Conservation (phyloP, 2,329 filamentous ascomycete genomes). For the Tolypocladium tropicale region DNA sequence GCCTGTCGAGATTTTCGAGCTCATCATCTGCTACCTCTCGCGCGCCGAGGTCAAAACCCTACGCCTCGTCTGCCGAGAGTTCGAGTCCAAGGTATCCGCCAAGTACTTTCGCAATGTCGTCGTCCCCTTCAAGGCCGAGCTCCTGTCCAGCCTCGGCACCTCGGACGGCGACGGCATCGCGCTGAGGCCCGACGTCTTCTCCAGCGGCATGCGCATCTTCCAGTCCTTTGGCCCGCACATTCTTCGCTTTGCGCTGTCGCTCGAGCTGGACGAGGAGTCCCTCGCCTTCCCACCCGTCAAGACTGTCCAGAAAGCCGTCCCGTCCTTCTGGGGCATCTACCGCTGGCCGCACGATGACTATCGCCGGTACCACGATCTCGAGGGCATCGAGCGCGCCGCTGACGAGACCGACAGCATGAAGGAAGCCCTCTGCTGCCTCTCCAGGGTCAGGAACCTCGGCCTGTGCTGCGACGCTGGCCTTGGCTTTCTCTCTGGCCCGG, state of each 20-base stretch:
- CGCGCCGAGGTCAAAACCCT: slow-evolving; percentile 49
- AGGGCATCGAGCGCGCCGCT: slow-evolving; percentile 50
- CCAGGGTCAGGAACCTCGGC: slow-evolving; percentile 49
- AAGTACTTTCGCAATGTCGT: slow-evolving; percentile 53
- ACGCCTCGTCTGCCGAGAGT: slow-evolving; percentile 50
- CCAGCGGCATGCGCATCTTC: slow-evolving; percentile 50
- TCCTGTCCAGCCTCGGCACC: slow-evolving; percentile 34
- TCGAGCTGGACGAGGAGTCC: slow-evolving; percentile 51
- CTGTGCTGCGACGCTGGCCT: slow-evolving; percentile 58
- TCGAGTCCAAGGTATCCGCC: slow-evolving; percentile 44
- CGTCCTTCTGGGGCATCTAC: slow-evolving; percentile 54
- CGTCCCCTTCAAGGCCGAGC: slow-evolving; percentile 53
- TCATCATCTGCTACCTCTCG: slow-evolving; percentile 44
- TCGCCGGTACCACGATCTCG: slow-evolving; percentile 47
- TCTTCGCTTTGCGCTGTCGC: slow-evolving; percentile 53
- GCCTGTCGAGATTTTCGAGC: slow-evolving; percentile 52
- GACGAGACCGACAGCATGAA: slow-evolving; percentile 54
- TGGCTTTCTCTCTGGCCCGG: slow-evolving; percentile 55
- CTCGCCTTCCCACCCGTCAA: slow-evolving; percentile 45
- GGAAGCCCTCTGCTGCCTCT: slow-evolving; percentile 46
- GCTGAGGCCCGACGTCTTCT: slow-evolving; percentile 17
- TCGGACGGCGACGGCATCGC: slow-evolving; percentile 9
- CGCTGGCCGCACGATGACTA: slow-evolving; percentile 53
- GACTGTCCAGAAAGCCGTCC: slow-evolving; percentile 39
- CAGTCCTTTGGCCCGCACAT: slow-evolving; percentile 51